Base-by-base conservation (phyloP, 2,329 filamentous ascomycete species). In the Fusarium tuaranense region DNA sequence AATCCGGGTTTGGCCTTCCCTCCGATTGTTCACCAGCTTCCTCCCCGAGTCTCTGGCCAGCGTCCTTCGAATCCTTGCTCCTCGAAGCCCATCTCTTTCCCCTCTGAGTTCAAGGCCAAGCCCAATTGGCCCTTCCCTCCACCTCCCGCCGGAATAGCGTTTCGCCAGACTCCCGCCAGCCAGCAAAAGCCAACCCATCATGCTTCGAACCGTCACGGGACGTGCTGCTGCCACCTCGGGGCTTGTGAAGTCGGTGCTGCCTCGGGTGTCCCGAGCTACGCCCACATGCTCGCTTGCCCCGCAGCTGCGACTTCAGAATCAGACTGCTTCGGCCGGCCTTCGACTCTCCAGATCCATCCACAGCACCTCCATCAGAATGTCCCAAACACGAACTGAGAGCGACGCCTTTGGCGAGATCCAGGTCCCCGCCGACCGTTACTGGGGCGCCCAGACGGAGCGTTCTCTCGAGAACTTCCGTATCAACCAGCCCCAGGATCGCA, bases 401-500 rank as follows among this genome's bases (percentile, higher is more conserved):
- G 97, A 99, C 88, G 97, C 97, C 85, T 98, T 98, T 88, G 97
- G 97, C 86, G 95, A 97, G 88, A 91, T 99, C 84, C 92, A 98
- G 88, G 95, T 98, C 78, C 90, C 93, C 48, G 89, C 90, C 76
- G 95, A 98, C 91, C 96, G 93, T 88, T 99, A 99, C 90, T 99
- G 97, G 96, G 97, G 97, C 82, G 96, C 96, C 71, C 96, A 98
- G 89, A 98, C 96, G 65, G 93, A 98, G 90, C 93, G 96, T 78
- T 98, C 96, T 63, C 90, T 98, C 83, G 93, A 94, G 85, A 99
- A 99, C 89, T 99, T 99, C 90, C 93, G 93, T 85, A 98, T 99
- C 91, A 98, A 98, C 87, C 97, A 98, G 89, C 97, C 97, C 71
- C 95, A 98, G 86, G 97, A 99, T 84, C 95, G 97, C 83, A 98